Base-by-base conservation (phyloP, 108 stramenopile species). In the Bacterosira constricta region DNA sequence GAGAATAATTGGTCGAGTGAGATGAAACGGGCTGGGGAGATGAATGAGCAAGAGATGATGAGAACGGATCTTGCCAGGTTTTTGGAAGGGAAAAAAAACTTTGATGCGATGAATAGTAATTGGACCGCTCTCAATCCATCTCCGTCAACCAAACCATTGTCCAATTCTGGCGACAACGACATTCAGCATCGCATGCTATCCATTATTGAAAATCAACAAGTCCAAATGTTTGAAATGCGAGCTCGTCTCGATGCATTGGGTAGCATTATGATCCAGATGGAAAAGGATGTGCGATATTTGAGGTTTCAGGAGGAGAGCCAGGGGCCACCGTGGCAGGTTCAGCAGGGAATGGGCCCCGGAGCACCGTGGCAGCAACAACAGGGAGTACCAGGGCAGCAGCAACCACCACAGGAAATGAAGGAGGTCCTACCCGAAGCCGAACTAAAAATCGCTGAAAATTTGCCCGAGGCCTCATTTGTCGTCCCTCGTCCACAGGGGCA, bases 141-240 rank as follows among this genome's bases (percentile, higher is more conserved):
- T 6, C 1, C 29, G 18, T 56, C 31, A 6, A 32, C 4, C 11
- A 56, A 1, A 13, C 31, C 4, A 32, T 34, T 6, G 29, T 15
- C 15, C 10, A 39, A 2, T 34, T 41, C 10, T 34, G 23, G 8
- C 50, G 0, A 12, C 65, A 52, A 66, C 55, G 41, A 42, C 44
- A 49, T 46, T 11, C 56, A 66, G 42, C 49, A 6, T 17, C 64
- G 56, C 8, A 58, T 75, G 20, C 51, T 75, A 9, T 35, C 47
- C 31, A 60, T 75, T 47, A 52, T 75, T 26, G 66, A 61, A 31
- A 41, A 45, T 20, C 75, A 67, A 45, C 46, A 60, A 17, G 21
- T 31, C 34, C 77, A 66, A 58, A 66, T 71, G 47, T 36, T 65
- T 32, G 44, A 70, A 42, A 11, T 78, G 57, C 68, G 65, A 39